A percentile compares a stretch with the other conserved stretches of the same genome.
Evolutionary conservation across 2,329 filamentous ascomycete species (phyloP).

Genomic region (Hysterium pulicare): DNA sequence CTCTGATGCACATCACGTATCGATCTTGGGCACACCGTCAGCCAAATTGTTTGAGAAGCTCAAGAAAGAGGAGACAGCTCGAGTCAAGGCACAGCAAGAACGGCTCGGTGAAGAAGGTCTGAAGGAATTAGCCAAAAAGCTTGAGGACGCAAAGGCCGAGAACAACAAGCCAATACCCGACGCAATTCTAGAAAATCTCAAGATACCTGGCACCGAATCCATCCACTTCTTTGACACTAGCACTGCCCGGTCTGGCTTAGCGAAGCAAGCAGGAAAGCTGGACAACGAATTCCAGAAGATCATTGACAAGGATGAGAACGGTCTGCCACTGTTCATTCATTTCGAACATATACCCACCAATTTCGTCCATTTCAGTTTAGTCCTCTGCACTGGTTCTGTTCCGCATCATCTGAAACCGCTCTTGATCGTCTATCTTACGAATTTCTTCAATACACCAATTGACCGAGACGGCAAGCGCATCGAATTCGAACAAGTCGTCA

Average conservation of each 20-base stretch:
- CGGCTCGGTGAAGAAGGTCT: constrained; percentile 80
- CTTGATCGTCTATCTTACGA: constrained; percentile 78
- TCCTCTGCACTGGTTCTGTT: constrained; percentile 73
- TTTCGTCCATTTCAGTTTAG: constrained; percentile 81
- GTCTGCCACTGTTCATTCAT: constrained; percentile 84
- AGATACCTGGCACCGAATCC: constrained; percentile 79
- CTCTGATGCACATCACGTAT: constrained; percentile 78
- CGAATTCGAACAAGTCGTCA: constrained; percentile 88
- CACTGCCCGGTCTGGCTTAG: constrained; percentile 78
- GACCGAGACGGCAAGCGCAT: constrained; percentile 70
- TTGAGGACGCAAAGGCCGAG: constrained; percentile 80
- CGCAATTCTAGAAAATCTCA: constrained; percentile 75
- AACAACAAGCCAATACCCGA: constrained; percentile 85
- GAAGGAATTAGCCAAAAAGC: constrained; percentile 66
- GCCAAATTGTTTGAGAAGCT: constrained; percentile 72
- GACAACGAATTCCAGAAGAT: constrained; percentile 69
- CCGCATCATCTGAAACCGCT: constrained; percentile 82
- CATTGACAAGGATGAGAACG: constrained; percentile 65
- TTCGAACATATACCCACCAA: constrained; percentile 93
- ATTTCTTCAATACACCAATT: constrained; percentile 93
- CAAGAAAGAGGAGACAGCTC: constrained; percentile 74
- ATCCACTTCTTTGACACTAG: constrained; percentile 92
- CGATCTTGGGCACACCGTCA: constrained; percentile 84
- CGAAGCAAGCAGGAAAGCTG: constrained; percentile 64
- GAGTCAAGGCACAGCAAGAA: constrained; percentile 74